Percentiles rank a stretch among this genome's conserved stretches.
Conservation (phyloP, 2,329 filamentous ascomycete species). For the Fusarium nanum region DNA sequence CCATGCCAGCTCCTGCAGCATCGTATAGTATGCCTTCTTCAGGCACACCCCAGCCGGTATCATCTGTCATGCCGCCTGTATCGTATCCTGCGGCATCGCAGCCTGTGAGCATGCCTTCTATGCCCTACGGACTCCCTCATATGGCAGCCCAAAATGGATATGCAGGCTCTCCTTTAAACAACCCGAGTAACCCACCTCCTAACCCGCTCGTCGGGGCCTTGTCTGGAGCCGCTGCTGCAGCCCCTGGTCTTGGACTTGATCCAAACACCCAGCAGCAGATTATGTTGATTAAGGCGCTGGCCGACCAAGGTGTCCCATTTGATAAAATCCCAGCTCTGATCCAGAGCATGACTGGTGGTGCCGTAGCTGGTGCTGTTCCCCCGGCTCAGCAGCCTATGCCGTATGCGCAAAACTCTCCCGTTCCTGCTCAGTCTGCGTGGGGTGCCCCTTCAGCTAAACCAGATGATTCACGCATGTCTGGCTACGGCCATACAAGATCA, state of each 20-base stretch:
- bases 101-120: slow-evolving; percentile 69
- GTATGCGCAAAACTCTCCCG: slow-evolving; percentile 58
- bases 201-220: slow-evolving; percentile 50
- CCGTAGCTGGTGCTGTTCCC: slow-evolving; percentile 49
- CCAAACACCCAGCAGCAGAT: slow-evolving; percentile 76
- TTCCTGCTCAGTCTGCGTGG: slow-evolving; percentile 50
- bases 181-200: slow-evolving; percentile 45
- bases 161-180: slow-evolving; percentile 44
- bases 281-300: slow-evolving; percentile 78
- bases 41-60: slow-evolving; percentile 49
- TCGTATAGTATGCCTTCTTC: slow-evolving; percentile 54
- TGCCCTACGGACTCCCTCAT: slow-evolving; percentile 55
- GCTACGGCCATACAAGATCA: slow-evolving; percentile 70
- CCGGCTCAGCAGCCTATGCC: slow-evolving; percentile 48
- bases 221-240: slow-evolving; percentile 48
- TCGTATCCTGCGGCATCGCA: slow-evolving; percentile 61
- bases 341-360: slow-evolving; percentile 60
- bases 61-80: slow-evolving; percentile 47
- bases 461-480: slow-evolving; percentile 66
- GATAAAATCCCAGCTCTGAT: slow-evolving; percentile 77
- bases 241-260: slow-evolving; percentile 56
- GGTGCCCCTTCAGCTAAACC: slow-evolving; percentile 46
- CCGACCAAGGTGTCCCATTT: slow-evolving; percentile 79
- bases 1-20: slow-evolving; percentile 55
- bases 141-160: slow-evolving; percentile 52